Percentiles rank a stretch among this genome's conserved stretches.
These are phyloP conservation scores for Coemansia sp. DNA, from an alignment of 192 early-diverging fungal species.

Conservation along the genomic window DNA sequence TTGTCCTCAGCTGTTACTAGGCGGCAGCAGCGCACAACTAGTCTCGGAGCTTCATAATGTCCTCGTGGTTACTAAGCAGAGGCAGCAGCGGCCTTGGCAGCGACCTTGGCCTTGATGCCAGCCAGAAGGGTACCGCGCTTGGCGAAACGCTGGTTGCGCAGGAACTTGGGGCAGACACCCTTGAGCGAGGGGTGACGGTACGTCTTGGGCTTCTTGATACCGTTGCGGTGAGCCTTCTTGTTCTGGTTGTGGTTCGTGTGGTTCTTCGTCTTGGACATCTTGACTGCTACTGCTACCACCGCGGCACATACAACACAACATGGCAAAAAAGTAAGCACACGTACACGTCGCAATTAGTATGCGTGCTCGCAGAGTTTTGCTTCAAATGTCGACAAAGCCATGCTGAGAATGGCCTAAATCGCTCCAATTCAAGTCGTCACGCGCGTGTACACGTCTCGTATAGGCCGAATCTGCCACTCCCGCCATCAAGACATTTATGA, in stretches of 20 bases:
- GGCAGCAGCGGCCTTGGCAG: constrained; percentile 25
- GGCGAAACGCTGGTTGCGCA: constrained; percentile 97
- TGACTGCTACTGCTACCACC: constrained; percentile 41
- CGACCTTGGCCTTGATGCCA: constrained; percentile 40
- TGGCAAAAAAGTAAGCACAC: not conserved
- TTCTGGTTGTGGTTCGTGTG: constrained; percentile 99
- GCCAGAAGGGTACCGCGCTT: constrained; percentile 56
- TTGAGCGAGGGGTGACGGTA: constrained; percentile 87
- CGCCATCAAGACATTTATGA: not conserved
- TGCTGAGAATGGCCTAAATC: too few species aligned
- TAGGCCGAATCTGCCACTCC: not conserved
- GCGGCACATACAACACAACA: not conserved
- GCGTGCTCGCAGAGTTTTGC: not conserved
- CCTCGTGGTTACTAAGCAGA: constrained; percentile 4
- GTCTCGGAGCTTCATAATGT: constrained; percentile 5
- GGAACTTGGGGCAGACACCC: constrained; percentile 92
- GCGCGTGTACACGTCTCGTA: not conserved
- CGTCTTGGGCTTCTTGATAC: constrained; percentile 96
- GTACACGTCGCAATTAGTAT: constrained; percentile 1
- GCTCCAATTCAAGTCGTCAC: not conserved
- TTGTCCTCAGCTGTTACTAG: not conserved
- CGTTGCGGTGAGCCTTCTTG: constrained; percentile 99
- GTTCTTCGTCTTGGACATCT: constrained; percentile 94
- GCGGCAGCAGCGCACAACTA: not conserved
- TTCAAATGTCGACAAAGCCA: too few species aligned